Base-by-base conservation (phyloP, 108 stramenopile genomes). In the Epithemia pelagica region DNA sequence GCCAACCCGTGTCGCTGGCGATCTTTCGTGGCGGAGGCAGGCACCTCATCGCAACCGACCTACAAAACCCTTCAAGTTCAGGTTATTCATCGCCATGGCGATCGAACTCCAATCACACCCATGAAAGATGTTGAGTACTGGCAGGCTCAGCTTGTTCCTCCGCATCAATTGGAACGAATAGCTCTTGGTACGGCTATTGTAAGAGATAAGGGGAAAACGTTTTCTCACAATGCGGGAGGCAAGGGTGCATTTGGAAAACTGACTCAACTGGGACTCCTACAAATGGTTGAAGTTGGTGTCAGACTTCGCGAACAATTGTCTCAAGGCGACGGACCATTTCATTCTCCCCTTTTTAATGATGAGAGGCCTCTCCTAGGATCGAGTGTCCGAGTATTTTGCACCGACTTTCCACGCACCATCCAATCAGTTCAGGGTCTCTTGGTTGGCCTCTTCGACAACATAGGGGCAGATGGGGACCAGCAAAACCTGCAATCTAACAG, bases 91-190 rank as follows among this genome's bases (percentile, higher is more conserved):
- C 76, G 91, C 21, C 91, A 92, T 62, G 91, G 91, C 10, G 91
- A 92, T 75, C 78, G 91, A 0, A 77, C 85, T 10, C 88, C 88
- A 37, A 92, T 92, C 56, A 92, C 91, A 22, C 84, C 85, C 3
- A 58, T 92, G 37, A 78, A 74, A 30, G 76, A 92, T 64, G 88
- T 83, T 56, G 71, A 64, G 0, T 92, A 69, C 61, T 92, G 91
- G 91, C 31, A 58, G 1, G 54, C 58, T 0, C 65, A 75, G 1
- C 64, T 92, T 68, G 80, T 87, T 0, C 69, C 73, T 19, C 55
- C 67, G 23, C 73, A 80, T 1, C 64, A 81, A 3, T 25, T 89
- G 7, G 65, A 76, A 20, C 81, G 75, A 7, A 76, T 92, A 32
- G 66, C 77, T 0, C 37, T 58, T 32, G 77, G 78, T 0, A 89